Conservation (phyloP, 2,329 filamentous ascomycete genomes). For the Metarhizium anisopliae region DNA sequence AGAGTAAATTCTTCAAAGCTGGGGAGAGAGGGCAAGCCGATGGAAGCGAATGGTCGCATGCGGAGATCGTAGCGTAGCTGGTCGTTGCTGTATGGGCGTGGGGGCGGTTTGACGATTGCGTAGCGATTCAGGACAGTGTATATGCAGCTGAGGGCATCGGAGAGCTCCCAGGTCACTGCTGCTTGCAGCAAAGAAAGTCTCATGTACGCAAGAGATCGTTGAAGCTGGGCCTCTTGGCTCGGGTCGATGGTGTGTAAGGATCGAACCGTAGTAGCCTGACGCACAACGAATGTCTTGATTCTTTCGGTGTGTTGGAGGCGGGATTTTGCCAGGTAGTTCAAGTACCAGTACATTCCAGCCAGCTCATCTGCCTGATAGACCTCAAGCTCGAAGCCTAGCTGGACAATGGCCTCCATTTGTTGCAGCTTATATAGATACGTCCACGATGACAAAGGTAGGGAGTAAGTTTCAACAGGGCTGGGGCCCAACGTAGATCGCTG, state of each 20-base stretch:
- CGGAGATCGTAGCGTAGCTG: constrained; percentile 69
- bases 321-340: constrained; percentile 64
- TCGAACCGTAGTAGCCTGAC: constrained; percentile 23
- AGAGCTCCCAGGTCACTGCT: constrained; percentile 49
- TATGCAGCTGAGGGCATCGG: constrained; percentile 48
- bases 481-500: constrained; percentile 27
- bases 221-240: constrained; percentile 32
- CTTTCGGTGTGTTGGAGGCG: constrained; percentile 62
- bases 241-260: constrained; percentile 10
- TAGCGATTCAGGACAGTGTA: constrained; percentile 59
- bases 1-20: constrained; percentile 50
- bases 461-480: constrained; percentile 45
- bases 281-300: constrained; percentile 57
- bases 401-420: constrained; percentile 77
- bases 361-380: constrained; percentile 83
- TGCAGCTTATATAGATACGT: constrained; percentile 82
- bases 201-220: constrained; percentile 43
- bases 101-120: constrained; percentile 38
- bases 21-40: constrained; percentile 60
- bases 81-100: constrained; percentile 57
- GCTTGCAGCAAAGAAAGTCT: constrained; percentile 56
- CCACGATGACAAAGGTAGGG: constrained; percentile 79
- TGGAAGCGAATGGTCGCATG: constrained; percentile 71
- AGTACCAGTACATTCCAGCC: constrained; percentile 83
- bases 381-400: constrained; percentile 89